These are phyloP conservation scores for Pythium guiyangense DNA, from an alignment of 352 stramenopile species.

Conservation along the genomic window DNA sequence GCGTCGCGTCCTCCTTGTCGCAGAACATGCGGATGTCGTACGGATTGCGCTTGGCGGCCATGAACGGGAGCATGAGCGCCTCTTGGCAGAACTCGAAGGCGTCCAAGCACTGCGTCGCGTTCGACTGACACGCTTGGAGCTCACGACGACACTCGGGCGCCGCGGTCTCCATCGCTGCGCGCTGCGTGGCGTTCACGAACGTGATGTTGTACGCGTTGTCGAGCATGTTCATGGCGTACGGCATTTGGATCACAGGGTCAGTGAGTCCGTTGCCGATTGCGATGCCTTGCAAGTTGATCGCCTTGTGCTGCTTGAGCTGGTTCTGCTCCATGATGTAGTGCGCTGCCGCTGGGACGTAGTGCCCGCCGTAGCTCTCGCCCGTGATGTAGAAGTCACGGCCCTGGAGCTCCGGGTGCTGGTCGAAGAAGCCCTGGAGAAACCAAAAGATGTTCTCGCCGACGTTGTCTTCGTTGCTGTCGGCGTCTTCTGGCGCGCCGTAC, in stretches of 20 bases:
- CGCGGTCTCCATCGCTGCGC: conserved; percentile 32
- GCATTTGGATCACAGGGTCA: no score
- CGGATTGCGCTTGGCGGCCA: conserved; percentile 39
- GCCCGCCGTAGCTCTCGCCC: conserved; percentile 34
- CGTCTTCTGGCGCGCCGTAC: conserved; percentile 18
- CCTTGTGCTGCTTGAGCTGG: conserved; percentile 3
- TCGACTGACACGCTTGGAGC: no score
- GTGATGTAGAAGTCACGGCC: conserved; percentile 25
- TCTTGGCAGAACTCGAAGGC: conserved; percentile 42
- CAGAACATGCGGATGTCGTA: conserved; percentile 58
- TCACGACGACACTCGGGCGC: no score
- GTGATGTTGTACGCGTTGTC: no score
- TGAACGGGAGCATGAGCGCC: conserved; percentile 36
- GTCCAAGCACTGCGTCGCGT: conserved; percentile 18
- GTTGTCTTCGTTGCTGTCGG: conserved; percentile 29
- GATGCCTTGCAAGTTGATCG: conserved; percentile 32
- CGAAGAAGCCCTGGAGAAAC: conserved; percentile 32
- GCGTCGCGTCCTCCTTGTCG: no score
- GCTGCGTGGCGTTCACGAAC: conserved; percentile 28
- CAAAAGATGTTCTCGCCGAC: conserved; percentile 35
- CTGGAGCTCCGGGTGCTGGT: conserved; percentile 29
- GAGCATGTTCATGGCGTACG: no score
- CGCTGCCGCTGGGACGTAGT: conserved; percentile 32
- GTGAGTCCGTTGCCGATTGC: conserved; percentile 42
- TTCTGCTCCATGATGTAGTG: conserved; percentile 27